These are phyloP conservation scores for Boletus speciosus DNA, from an alignment of 768 basidiomycete species.

Conservation along the genomic window DNA sequence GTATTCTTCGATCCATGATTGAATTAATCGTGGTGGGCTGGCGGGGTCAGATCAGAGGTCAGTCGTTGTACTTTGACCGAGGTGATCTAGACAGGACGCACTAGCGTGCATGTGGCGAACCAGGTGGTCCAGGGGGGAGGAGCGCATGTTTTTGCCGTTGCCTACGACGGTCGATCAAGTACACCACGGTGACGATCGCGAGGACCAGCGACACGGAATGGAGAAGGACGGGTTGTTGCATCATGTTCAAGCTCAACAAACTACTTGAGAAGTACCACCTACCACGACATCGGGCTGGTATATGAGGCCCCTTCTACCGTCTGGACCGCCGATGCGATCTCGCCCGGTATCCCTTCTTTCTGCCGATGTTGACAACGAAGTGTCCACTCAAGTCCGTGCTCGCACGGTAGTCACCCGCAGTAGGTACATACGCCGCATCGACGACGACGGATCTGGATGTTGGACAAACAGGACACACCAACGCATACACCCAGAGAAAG, in stretches of 20 bases:
- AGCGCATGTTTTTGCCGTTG: conserved; percentile 7
- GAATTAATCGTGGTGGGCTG: conserved; percentile 18
- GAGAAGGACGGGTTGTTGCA: background rate
- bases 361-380: too few species aligned
- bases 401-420: too few species aligned
- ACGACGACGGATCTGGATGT: too few species aligned
- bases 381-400: too few species aligned
- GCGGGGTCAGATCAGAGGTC: background rate
- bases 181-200: background rate
- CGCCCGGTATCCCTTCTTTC: too few species aligned
- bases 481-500: too few species aligned
- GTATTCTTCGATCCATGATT: conserved; percentile 26
- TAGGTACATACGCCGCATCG: too few species aligned
- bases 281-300: background rate
- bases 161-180: conserved; percentile 5
- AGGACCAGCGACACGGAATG: background rate
- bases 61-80: background rate
- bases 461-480: too few species aligned
- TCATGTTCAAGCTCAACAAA: background rate
- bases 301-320: too few species aligned
- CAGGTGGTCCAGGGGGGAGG: conserved; percentile 20
- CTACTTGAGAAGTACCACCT: background rate
- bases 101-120: conserved; percentile 20
- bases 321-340: too few species aligned
- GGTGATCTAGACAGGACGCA: background rate